These are phyloP conservation scores for Neurospora sp. DNA, from an alignment of 495 filamentous ascomycete genomes.

Conservation along the genomic window DNA sequence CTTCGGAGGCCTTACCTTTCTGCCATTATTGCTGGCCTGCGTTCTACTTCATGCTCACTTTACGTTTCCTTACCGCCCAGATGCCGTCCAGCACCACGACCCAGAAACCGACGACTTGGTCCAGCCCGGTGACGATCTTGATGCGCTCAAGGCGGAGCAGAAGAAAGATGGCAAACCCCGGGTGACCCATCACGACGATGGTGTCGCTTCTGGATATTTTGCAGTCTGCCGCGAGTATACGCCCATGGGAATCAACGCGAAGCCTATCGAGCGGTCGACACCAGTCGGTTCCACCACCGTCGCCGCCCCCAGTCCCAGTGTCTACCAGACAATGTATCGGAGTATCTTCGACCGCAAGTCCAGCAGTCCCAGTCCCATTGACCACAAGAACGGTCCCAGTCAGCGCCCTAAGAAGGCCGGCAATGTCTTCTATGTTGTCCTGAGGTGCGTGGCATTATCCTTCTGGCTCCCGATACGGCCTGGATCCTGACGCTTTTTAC, in stretches of 20 bases:
- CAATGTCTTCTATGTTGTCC: conserved; percentile 90
- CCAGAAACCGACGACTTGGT: conserved; percentile 30
- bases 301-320: conserved; percentile 70
- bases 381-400: conserved; percentile 35
- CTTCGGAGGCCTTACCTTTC: conserved; percentile 81
- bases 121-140: conserved; percentile 37
- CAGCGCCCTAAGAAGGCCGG: conserved; percentile 62
- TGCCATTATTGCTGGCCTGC: conserved; percentile 61
- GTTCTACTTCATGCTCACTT: conserved; percentile 59
- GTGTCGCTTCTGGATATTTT: conserved; percentile 88
- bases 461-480: background rate
- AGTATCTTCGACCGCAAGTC: conserved; percentile 86
- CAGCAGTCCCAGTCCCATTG: conserved; percentile 32
- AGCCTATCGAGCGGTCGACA: conserved; percentile 79
- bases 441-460: conserved; percentile 47
- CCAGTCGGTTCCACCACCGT: conserved; percentile 59
- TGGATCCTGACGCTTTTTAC: conserved; percentile 7
- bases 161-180: conserved; percentile 35
- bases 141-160: conserved; percentile 33
- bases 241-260: conserved; percentile 80
- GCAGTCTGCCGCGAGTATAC: conserved; percentile 89
- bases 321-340: conserved; percentile 96
- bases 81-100: conserved; percentile 14
- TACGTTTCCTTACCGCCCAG: conserved; percentile 47
- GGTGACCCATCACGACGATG: conserved; percentile 49